These are phyloP conservation scores for Sarocladium kiliense DNA, from an alignment of 2,329 filamentous ascomycete genomes.

Conservation along the genomic window DNA sequence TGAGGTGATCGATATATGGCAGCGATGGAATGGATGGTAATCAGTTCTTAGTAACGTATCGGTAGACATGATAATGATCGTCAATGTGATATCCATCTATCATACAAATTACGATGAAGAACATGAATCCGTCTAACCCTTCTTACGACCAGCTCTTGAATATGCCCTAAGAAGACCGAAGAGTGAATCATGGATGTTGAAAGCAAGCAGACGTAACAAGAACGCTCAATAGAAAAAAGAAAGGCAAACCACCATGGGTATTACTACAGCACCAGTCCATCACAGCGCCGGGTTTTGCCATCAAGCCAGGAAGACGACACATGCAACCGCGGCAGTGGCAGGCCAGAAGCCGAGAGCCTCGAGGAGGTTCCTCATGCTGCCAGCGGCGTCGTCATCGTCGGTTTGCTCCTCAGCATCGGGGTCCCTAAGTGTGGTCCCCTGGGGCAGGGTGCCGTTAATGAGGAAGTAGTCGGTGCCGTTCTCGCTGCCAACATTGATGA, in stretches of 20 bases:
- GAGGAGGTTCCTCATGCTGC: constrained; percentile 25
- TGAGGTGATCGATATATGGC: constrained; percentile 68
- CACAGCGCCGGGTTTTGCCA: constrained; percentile 10
- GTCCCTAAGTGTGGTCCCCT: constrained; percentile 52
- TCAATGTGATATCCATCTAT: too few species aligned
- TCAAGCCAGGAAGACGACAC: constrained; percentile 34
- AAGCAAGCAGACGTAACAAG: background rate
- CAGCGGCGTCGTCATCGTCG: constrained; percentile 25
- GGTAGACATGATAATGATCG: too few species aligned
- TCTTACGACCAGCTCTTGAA: too few species aligned
- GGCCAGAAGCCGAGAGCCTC: constrained; percentile 46
- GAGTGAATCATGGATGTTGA: background rate
- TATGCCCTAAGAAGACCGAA: too few species aligned
- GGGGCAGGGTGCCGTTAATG: constrained; percentile 71
- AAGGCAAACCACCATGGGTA: background rate
- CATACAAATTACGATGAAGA: too few species aligned
- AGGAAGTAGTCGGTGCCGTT: constrained; percentile 61
- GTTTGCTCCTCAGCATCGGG: constrained; percentile 37
- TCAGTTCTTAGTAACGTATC: too few species aligned
- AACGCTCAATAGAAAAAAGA: background rate
- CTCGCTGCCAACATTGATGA: constrained; percentile 55
- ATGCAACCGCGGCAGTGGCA: constrained; percentile 35
- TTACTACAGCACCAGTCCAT: too few species aligned
- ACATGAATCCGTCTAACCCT: too few species aligned
- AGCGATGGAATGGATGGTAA: constrained; percentile 68